Conservation (phyloP, 768 basidiomycete genomes). For the Scleroderma bovista region DNA sequence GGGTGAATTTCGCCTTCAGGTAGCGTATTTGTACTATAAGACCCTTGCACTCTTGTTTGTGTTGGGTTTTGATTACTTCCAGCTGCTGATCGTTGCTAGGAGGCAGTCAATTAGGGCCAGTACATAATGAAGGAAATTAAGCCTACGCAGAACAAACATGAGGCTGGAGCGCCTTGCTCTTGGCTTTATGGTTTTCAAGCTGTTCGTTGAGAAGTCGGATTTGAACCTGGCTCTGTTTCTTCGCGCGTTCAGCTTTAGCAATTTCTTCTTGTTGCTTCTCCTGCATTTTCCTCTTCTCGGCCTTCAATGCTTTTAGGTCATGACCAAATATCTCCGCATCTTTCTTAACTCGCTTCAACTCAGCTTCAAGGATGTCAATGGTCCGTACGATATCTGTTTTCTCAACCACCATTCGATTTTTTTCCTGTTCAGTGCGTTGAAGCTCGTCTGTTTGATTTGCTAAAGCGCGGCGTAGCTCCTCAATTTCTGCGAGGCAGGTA, state of each 20-base stretch:
- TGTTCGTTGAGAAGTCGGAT: slow-evolving; percentile 63
- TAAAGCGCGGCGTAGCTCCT: slow-evolving; percentile 66
- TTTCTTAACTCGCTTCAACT: slow-evolving; percentile 66
- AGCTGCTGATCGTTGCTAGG: slow-evolving; percentile 51
- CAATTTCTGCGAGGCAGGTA: slow-evolving; percentile 63
- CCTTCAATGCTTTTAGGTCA: slow-evolving; percentile 63
- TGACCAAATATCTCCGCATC: slow-evolving; percentile 76
- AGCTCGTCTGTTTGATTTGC: slow-evolving; percentile 57
- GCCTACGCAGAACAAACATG: slow-evolving; percentile 62
- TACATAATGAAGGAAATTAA: background rate
- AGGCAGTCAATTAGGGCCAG: background rate
- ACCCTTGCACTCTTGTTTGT: slow-evolving; percentile 86
- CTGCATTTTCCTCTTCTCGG: slow-evolving; percentile 62
- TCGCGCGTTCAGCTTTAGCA: slow-evolving; percentile 50
- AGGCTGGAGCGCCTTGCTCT: slow-evolving; percentile 35
- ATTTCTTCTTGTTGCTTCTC: slow-evolving; percentile 51
- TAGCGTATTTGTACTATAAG: slow-evolving; percentile 88
- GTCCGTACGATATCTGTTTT: slow-evolving; percentile 61
- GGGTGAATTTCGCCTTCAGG: slow-evolving; percentile 84
- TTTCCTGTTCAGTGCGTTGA: slow-evolving; percentile 58
- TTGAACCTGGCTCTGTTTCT: slow-evolving; percentile 64
- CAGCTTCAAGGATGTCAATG: slow-evolving; percentile 64
- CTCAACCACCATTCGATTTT: slow-evolving; percentile 53
- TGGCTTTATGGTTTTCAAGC: slow-evolving; percentile 46
- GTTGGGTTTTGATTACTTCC: slow-evolving; percentile 51